A percentile compares a stretch with the other conserved stretches of the same genome.
phyloP scores from a whole-genome alignment of 306 rosid species.

The Oemleria cerasiformis region DNA sequence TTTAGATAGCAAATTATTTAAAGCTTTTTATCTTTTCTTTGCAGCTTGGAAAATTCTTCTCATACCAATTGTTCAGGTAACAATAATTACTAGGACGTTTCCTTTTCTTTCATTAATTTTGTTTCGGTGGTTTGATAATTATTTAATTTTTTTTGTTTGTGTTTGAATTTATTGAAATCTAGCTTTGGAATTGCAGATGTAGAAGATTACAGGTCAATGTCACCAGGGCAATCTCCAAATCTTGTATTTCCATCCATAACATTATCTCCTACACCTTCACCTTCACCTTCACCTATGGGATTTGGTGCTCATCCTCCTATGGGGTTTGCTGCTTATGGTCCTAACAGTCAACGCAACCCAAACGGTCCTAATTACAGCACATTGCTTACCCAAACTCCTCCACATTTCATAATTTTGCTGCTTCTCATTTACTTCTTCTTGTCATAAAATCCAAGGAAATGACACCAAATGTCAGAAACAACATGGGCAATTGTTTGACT shows the following conservation, averaged over 20 bases:
- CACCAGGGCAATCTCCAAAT: constrained; percentile 3
- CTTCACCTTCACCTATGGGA: constrained; percentile 2
- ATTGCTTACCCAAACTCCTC: constrained; percentile 1
- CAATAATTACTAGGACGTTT: background rate
- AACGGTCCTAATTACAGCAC: background rate
- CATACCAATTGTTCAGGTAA: constrained; percentile 14
- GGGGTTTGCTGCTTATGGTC: background rate
- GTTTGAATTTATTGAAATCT: background rate
- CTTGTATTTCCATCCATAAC: background rate
- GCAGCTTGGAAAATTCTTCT: constrained; percentile 10
- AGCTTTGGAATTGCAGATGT: constrained; percentile 8
- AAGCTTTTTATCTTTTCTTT: background rate
- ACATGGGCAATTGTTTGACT: no score
- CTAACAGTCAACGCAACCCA: background rate
- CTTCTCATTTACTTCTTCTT: constrained; percentile 9
- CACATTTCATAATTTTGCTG: background rate
- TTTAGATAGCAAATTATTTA: no score
- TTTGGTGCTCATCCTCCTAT: background rate
- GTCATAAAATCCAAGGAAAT: background rate
- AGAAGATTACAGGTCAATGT: background rate
- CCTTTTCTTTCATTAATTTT: background rate
- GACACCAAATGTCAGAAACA: no score
- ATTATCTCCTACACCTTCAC: background rate
- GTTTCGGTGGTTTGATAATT: background rate
- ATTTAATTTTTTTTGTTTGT: background rate